Evolutionary conservation across 257 asterid species (phyloP).

Genomic region (Penstemon eatonii): DNA sequence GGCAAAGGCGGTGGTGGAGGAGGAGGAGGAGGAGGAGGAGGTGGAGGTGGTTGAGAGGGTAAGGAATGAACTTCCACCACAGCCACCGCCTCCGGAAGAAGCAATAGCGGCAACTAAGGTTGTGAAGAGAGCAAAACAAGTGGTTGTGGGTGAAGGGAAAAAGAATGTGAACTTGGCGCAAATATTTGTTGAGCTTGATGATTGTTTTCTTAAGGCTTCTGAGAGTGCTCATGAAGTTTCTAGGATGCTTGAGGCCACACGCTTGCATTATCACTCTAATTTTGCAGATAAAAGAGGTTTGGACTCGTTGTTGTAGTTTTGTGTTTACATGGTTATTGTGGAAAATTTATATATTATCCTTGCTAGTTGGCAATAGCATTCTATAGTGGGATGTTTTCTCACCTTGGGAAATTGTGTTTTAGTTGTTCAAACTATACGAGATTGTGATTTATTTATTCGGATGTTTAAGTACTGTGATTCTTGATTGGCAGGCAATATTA

Average conservation of each 20-base stretch:
- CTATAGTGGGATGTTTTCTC: neutral
- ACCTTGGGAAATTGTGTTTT: neutral
- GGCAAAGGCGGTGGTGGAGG: slow-evolving; percentile 31
- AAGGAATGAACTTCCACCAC: slow-evolving; percentile 54
- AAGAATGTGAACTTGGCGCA: slow-evolving; percentile 50
- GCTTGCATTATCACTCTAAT: slow-evolving; percentile 93
- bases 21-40: slow-evolving; percentile 59
- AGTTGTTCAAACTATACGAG: slow-evolving; percentile 12
- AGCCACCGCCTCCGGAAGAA: slow-evolving; percentile 61
- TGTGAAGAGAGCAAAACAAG: slow-evolving; percentile 61
- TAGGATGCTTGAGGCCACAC: slow-evolving; percentile 90
- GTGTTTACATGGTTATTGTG: neutral
- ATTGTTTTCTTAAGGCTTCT: slow-evolving; percentile 84
- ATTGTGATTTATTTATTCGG: slow-evolving; percentile 4
- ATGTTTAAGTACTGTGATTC: slow-evolving; percentile 10
- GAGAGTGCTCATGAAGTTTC: slow-evolving; percentile 93
- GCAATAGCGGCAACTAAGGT: slow-evolving; percentile 43
- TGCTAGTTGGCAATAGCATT: slow-evolving; percentile 7
- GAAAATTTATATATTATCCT: too few species aligned
- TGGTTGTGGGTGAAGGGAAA: slow-evolving; percentile 51
- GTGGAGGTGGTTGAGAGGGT: slow-evolving; percentile 47
- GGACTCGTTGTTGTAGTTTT: neutral
- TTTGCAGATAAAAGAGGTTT: slow-evolving; percentile 89
- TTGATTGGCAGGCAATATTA: slow-evolving; percentile 70
- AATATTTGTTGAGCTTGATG: slow-evolving; percentile 78